Evolutionary conservation across 164 flowering plant species (phyloP).

Genomic region (Buxus sempervirens): DNA sequence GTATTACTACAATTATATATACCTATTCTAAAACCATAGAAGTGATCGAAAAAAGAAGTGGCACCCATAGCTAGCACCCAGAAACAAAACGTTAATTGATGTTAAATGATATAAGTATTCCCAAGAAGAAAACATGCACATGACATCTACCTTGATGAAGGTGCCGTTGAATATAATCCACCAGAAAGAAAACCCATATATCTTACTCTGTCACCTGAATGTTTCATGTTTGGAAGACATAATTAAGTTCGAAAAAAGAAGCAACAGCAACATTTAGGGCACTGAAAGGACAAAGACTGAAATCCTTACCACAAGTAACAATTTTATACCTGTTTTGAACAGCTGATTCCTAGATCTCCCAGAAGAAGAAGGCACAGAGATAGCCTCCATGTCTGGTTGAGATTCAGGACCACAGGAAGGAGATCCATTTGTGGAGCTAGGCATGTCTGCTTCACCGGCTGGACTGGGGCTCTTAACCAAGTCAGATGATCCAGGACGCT

Average conservation of each 20-base stretch:
- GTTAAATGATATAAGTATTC: no score
- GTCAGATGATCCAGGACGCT: constrained; percentile 37
- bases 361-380: constrained; percentile 31
- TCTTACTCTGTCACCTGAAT: constrained; percentile 75
- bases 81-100: no score
- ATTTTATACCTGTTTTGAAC: constrained; percentile 51
- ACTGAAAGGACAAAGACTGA: not conserved
- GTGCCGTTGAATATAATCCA: constrained; percentile 37
- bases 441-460: constrained; percentile 39
- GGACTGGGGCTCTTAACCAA: constrained; percentile 32
- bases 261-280: not conserved
- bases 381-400: constrained; percentile 48
- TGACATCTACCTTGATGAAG: constrained; percentile 53
- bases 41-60: no score
- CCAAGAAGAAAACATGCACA: not conserved
- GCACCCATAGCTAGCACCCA: no score
- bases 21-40: no score
- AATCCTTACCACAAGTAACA: not conserved
- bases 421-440: constrained; percentile 38
- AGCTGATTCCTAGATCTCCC: constrained; percentile 44
- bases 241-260: not conserved
- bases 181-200: constrained; percentile 43
- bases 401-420: constrained; percentile 35
- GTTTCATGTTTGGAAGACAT: constrained; percentile 1
- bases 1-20: no score